A percentile compares a stretch with the other conserved stretches of the same genome.
These are phyloP conservation scores for Metschnikowia borealis DNA, from an alignment of 805 yeast genomes.

Conservation along the genomic window DNA sequence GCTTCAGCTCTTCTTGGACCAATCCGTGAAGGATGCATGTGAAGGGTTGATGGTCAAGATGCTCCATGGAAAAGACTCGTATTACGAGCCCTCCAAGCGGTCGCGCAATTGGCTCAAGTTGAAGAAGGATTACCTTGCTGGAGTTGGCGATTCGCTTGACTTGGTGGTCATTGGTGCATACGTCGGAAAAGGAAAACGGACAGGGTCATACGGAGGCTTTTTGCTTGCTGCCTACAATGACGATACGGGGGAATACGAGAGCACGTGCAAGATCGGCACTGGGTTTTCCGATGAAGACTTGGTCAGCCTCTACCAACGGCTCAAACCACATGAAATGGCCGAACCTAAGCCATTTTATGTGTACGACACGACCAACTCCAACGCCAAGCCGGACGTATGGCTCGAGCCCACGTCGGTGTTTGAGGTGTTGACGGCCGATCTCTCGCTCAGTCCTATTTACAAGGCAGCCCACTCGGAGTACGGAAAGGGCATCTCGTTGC, in stretches of 20 bases:
- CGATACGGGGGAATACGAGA: constrained; percentile 89
- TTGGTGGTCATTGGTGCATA: constrained; percentile 93
- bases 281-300: constrained; percentile 90
- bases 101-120: constrained; percentile 93
- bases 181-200: constrained; percentile 89
- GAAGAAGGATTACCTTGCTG: constrained; percentile 91
- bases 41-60: constrained; percentile 97
- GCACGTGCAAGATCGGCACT: constrained; percentile 96
- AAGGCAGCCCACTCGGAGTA: constrained; percentile 73
- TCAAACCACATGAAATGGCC: constrained; percentile 63
- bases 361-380: constrained; percentile 55
- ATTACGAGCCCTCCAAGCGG: constrained; percentile 91
- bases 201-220: constrained; percentile 94
- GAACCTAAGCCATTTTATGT: constrained; percentile 65
- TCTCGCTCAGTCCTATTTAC: constrained; percentile 83
- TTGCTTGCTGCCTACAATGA: constrained; percentile 84
- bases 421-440: constrained; percentile 89
- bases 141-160: constrained; percentile 94
- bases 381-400: constrained; percentile 89
- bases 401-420: constrained; percentile 81
- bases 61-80: constrained; percentile 73
- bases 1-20: constrained; percentile 79
- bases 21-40: constrained; percentile 83
- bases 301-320: constrained; percentile 50
- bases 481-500: constrained; percentile 79